These are phyloP conservation scores for Caryopteris hybrid DNA, from an alignment of 305 asterid species.

Conservation along the genomic window DNA sequence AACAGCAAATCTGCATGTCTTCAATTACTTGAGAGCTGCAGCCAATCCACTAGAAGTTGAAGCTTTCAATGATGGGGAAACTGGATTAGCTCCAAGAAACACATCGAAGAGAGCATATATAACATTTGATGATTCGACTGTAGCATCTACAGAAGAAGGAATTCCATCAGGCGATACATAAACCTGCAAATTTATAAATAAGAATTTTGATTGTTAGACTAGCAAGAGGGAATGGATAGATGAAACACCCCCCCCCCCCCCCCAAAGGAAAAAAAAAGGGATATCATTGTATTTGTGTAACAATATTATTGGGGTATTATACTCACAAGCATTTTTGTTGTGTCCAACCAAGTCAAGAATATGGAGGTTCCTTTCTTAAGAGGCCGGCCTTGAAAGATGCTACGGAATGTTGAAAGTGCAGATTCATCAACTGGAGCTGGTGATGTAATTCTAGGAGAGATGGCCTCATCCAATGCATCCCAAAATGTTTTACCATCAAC, in stretches of 20 bases:
- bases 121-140: conserved; percentile 64
- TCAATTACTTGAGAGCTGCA: conserved; percentile 39
- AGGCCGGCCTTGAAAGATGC: conserved; percentile 62
- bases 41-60: conserved; percentile 63
- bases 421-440: conserved; percentile 50
- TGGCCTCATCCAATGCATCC: conserved; percentile 87
- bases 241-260: too few species aligned
- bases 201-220: not conserved
- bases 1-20: not conserved
- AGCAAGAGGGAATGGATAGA: not conserved
- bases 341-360: conserved; percentile 84
- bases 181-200: conserved; percentile 40
- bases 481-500: conserved; percentile 91
- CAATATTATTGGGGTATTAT: not conserved
- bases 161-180: conserved; percentile 55
- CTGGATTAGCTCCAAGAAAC: conserved; percentile 75
- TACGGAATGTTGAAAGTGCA: conserved; percentile 68
- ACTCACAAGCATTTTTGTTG: conserved; percentile 75
- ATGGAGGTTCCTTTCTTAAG: conserved; percentile 76
- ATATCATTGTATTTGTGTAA: not conserved
- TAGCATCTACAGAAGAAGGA: conserved; percentile 69
- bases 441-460: conserved; percentile 67
- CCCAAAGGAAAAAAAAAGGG: not conserved
- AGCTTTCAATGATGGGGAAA: conserved; percentile 78
- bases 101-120: conserved; percentile 74